A percentile compares a stretch with the other conserved stretches of the same genome.
These are phyloP conservation scores for Chernovozyma aurita DNA, from an alignment of 1,139 yeast genomes.

Conservation along the genomic window DNA sequence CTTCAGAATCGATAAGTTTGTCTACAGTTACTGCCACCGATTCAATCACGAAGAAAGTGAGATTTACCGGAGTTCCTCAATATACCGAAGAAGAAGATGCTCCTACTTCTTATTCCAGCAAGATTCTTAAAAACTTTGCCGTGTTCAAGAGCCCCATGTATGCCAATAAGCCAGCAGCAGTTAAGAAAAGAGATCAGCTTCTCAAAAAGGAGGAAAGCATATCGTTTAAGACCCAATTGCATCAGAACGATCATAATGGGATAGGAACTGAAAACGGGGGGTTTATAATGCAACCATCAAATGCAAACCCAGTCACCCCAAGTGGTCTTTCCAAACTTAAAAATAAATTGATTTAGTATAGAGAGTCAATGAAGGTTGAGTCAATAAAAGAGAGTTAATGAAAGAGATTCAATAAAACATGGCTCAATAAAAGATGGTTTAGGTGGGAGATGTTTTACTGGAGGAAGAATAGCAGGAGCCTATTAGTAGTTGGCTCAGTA, in stretches of 20 bases:
- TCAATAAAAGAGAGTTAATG: too few species aligned
- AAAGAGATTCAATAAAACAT: too few species aligned
- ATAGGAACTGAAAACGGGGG: background rate
- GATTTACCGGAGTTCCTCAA: slow-evolving; percentile 51
- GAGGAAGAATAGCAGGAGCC: too few species aligned
- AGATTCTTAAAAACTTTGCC: slow-evolving; percentile 45
- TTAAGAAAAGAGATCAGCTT: slow-evolving; percentile 38
- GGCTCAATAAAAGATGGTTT: too few species aligned
- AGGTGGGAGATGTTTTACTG: too few species aligned
- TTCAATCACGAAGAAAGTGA: slow-evolving; percentile 32
- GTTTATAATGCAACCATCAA: slow-evolving; percentile 1
- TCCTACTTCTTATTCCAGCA: slow-evolving; percentile 44
- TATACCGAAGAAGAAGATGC: slow-evolving; percentile 54
- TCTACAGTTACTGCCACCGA: slow-evolving; percentile 4
- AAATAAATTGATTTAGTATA: slow-evolving; percentile 1
- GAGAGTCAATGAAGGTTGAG: too few species aligned
- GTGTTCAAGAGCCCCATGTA: slow-evolving; percentile 27
- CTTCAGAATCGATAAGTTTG: slow-evolving; percentile 8
- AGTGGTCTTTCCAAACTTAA: slow-evolving; percentile 4
- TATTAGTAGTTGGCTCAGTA: too few species aligned
- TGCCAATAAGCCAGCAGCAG: slow-evolving; percentile 16
- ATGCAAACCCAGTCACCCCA: slow-evolving; percentile 1
- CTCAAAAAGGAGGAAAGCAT: slow-evolving; percentile 51
- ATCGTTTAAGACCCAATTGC: slow-evolving; percentile 38
- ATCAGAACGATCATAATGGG: slow-evolving; percentile 5